phyloP scores from a whole-genome alignment of 2,329 filamentous ascomycete species.

The Chrysosphaeria jannelii region DNA sequence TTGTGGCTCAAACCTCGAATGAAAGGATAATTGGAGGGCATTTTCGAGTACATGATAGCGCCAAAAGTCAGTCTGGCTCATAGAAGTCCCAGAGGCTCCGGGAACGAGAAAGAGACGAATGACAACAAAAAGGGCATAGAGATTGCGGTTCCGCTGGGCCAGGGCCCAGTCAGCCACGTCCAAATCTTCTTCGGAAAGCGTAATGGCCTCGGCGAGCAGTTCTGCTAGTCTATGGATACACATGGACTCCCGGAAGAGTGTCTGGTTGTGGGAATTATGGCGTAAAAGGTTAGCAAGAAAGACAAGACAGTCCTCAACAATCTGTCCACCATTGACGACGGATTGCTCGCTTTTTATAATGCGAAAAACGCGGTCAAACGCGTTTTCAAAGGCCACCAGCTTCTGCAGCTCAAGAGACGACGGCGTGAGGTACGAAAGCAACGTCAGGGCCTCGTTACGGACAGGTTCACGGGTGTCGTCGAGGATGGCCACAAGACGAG shows the following conservation, averaged over 20 bases:
- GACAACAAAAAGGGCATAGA: constrained; percentile 69
- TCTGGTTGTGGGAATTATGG: constrained; percentile 74
- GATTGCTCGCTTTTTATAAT: constrained; percentile 63
- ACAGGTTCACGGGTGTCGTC: constrained; percentile 69
- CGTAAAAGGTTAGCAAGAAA: constrained; percentile 68
- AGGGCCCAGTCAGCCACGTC: constrained; percentile 46
- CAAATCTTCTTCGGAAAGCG: neutral
- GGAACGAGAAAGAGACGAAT: constrained; percentile 58
- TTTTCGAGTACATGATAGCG: constrained; percentile 53
- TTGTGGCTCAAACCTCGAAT: constrained; percentile 34
- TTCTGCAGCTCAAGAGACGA: constrained; percentile 76
- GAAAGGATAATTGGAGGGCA: constrained; percentile 60
- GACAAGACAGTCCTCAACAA: constrained; percentile 79
- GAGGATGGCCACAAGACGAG: constrained; percentile 53
- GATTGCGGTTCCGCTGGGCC: constrained; percentile 58
- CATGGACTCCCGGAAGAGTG: constrained; percentile 72
- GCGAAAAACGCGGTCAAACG: constrained; percentile 61
- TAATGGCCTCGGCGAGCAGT: constrained; percentile 27
- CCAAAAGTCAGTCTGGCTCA: constrained; percentile 70
- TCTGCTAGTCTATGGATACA: constrained; percentile 42
- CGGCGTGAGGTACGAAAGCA: constrained; percentile 69
- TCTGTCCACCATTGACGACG: constrained; percentile 51
- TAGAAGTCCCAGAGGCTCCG: constrained; percentile 49
- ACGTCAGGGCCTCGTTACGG: constrained; percentile 59
- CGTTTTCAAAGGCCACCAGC: constrained; percentile 80